Evolutionary conservation across 2,329 filamentous ascomycete species (phyloP).

Genomic region (Aspergillus luchuensis): DNA sequence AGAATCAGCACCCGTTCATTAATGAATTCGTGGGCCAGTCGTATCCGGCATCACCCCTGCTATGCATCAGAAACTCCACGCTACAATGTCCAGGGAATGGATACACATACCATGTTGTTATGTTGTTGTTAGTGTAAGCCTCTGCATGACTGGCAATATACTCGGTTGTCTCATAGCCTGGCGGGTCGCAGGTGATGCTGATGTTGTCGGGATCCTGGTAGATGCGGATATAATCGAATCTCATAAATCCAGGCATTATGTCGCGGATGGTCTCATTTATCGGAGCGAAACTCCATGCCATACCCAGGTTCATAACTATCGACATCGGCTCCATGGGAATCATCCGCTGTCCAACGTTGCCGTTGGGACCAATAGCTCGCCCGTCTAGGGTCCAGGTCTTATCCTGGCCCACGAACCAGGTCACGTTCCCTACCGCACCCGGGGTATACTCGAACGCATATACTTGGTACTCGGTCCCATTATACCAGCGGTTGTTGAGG

Average conservation of each 20-base stretch:
- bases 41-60: slow-evolving; percentile 54
- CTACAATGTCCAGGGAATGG: background rate
- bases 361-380: slow-evolving; percentile 65
- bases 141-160: slow-evolving; percentile 66
- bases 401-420: slow-evolving; percentile 68
- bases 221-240: slow-evolving; percentile 70
- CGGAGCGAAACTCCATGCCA: slow-evolving; percentile 66
- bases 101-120: slow-evolving; percentile 60
- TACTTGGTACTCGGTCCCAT: slow-evolving; percentile 63
- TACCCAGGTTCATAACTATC: slow-evolving; percentile 69
- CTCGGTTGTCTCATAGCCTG: slow-evolving; percentile 65
- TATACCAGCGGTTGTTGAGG: slow-evolving; percentile 68
- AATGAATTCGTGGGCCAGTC: slow-evolving; percentile 64
- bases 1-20: slow-evolving; percentile 56
- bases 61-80: slow-evolving; percentile 7
- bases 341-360: slow-evolving; percentile 66
- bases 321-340: slow-evolving; percentile 70
- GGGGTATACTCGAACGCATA: slow-evolving; percentile 67
- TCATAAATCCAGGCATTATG: slow-evolving; percentile 65
- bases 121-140: slow-evolving; percentile 65
- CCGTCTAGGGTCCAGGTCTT: slow-evolving; percentile 66
- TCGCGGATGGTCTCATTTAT: slow-evolving; percentile 61
- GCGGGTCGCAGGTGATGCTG: slow-evolving; percentile 67
- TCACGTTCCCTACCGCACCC: slow-evolving; percentile 61
- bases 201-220: slow-evolving; percentile 65